Evolutionary conservation across 805 yeast genomes (phyloP), one percentile per base, ranked within the genome.

Genomic region (Pichia heedii): DNA sequence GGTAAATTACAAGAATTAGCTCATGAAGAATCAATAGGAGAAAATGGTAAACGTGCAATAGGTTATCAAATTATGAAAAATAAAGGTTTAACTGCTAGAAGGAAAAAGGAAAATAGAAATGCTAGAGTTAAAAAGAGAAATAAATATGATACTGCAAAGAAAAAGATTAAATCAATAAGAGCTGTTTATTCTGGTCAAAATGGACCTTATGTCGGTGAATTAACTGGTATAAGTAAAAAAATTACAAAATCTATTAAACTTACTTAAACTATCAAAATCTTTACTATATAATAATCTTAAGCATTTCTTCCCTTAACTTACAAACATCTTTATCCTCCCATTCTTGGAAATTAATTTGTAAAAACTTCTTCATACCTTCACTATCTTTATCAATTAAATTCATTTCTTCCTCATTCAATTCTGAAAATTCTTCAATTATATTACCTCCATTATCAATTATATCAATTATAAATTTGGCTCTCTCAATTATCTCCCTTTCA

Each of bases 111-210:
- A 52, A 79, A 84, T 71, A 78, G 97, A 67, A 93, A 93, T 63
- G 77, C 97, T 36, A 82, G 98, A 68, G 97, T 93, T 56, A 93
- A 93, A 75, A 93, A 90, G 94, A 84, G 98, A 74, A 85, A 81
- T 79, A 86, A 86, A 77, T 93, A 84, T 70, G 97, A 87, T 51
- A 74, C 77, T 62, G 98, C 98, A 24, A 80, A 87, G 70, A 90
- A 87, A 86, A 87, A 87, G 64, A 81, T 93, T 65, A 80, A 81
- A 59, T 84, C 95, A 42, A 83, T 85, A 51, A 82, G 96, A 63
- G 86, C 85, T 43, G 96, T 88, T n/a, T 88, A 82, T 71, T 74
- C 81, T 54, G 71, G 71, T 39, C 85, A 77, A 41, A 70, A 76
- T 49, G 84, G 87, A 50, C 81, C 95, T 2, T 93, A 93, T 63